Conservation (phyloP, 768 basidiomycete genomes). For the Tricholoma flavovirens region DNA sequence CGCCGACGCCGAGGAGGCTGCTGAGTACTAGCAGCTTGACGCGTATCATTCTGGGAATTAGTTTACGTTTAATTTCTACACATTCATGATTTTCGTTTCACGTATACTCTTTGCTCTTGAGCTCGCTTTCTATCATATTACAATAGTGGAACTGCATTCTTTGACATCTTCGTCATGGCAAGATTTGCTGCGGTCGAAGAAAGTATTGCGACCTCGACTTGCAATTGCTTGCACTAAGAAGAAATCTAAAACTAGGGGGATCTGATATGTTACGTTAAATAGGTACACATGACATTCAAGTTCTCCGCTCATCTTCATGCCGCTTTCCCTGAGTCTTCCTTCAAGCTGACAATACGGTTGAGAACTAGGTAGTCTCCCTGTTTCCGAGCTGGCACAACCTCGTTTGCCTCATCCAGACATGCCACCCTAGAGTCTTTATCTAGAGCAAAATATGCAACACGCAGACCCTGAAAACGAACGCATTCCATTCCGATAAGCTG, state of each 20-base stretch:
- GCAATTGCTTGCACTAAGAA: no score
- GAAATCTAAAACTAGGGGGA: no score
- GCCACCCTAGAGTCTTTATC: slow-evolving; percentile 79
- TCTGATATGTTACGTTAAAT: no score
- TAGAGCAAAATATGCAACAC: slow-evolving; percentile 91
- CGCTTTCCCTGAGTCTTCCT: slow-evolving; percentile 86
- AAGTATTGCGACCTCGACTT: no score
- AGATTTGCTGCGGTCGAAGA: no score
- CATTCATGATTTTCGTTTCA: slow-evolving; percentile 9
- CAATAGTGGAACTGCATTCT: slow-evolving; percentile 14
- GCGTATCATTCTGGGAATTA: slow-evolving; percentile 9
- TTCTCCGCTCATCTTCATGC: slow-evolving; percentile 13
- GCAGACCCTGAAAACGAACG: slow-evolving; percentile 93
- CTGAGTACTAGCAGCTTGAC: slow-evolving; percentile 40
- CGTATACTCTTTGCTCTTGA: slow-evolving; percentile 13
- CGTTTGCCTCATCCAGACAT: slow-evolving; percentile 51
- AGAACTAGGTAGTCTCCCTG: slow-evolving; percentile 80
- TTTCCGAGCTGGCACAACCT: slow-evolving; percentile 33
- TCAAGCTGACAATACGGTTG: slow-evolving; percentile 90
- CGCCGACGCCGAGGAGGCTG: slow-evolving; percentile 45
- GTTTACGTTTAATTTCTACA: slow-evolving; percentile 18
- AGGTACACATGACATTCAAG: not conserved
- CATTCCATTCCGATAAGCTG: slow-evolving; percentile 88
- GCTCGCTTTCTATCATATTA: slow-evolving; percentile 4
- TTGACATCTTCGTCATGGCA: slow-evolving; percentile 4